Base-by-base conservation (phyloP, 2,329 filamentous ascomycete genomes). In the Fusarium cicatricum region DNA sequence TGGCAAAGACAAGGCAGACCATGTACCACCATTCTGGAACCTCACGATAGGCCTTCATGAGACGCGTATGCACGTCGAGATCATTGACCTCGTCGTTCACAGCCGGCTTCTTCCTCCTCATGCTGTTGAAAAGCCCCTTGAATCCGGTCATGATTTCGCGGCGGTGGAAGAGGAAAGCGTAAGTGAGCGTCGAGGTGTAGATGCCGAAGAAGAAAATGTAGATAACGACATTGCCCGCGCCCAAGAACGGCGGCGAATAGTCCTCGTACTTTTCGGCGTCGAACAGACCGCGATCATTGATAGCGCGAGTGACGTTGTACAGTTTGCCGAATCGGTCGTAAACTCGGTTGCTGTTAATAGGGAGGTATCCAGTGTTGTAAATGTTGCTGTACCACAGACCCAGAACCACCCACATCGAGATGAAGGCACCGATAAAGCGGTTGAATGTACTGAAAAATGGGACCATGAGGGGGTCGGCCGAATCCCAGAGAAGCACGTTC, bases 391-490 rank as follows among this genome's bases (percentile, higher is more conserved):
- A 90, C 74, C 85, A 87, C 9, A 89, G 67, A 21, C 74, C 82
- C 3, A 83, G 70, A 12, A 85, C 76, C 12, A 88, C 74, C 74
- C 83, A 81, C 63, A 81, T 80, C 37, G 80, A 82, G 29, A 83
- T 59, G 11, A 86, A 77, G 43, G 83, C 78, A 26, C 86, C 86
- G 38, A 86, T 72, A 57, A 87, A 77, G 17, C 82, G 84, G 70
- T 90, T 90, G 49, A 85, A 77, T 37, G 86, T 87, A 23, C 82
- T 83, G 72, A 85, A 82, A 66, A 81, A 82, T 4, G 82, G 81
- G 8, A 80, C 75, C 75, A 80, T 79, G 47, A 80, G 72, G 1
- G 78, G 78, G 52, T 80, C 77, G 61, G 74, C 67, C 33, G 74
- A 76, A 44, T 76, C 74, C 74, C 74, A 76, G 4, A 78, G 73